Base-by-base conservation (phyloP, 148 eudicot genomes). In the Fagopyrum homotropicum region DNA sequence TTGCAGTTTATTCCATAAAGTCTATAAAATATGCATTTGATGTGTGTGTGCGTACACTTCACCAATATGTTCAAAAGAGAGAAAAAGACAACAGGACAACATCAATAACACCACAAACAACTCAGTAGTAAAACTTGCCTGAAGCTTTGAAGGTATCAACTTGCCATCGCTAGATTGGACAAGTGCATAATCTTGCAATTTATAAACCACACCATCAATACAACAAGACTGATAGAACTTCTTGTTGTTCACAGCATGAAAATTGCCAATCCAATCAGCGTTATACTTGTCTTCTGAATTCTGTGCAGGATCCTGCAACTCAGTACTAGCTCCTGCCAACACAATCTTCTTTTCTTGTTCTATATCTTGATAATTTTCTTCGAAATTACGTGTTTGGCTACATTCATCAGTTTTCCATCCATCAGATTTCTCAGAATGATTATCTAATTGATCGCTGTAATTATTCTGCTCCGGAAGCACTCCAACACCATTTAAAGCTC, bases 241-340 rank as follows among this genome's bases (percentile, higher is more conserved):
- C 79, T 85, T 95, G 47, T 86, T 84, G 68, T 84, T 92, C 71
- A 82, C 82, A 71, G 79, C 84, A 75, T 86, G 77, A 73, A 73
- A 73, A n/a, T 86, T 91, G 71, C 98, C 96, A 80, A 84, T 79
- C 97, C 97, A 95, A 71, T 86, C 87, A 80, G 84, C 89, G 83
- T 75, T 59, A 77, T 76, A 81, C 84, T 84, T 74, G 75, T 77
- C 82, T 60, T 92, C 76, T 48, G 83, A 81, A 77, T 87, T 54
- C 60, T 68, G 77, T 63, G 69, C 79, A 75, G 74, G 77, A 77
- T 78, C 85, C 71, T 45, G 29, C 40, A 73, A 74, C 54, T 74
- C 79, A 73, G 64, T 73, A 54, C 47, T 66, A 49, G 76, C 75
- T 72, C 73, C 84, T 51, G 78, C 73, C 17, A 50, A 76, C 76